Percentiles rank a stretch among this genome's conserved stretches.
These are phyloP conservation scores for Plasmodium falciparum DNA, from an alignment of 169 alveolate genomes.

Conservation along the genomic window DNA sequence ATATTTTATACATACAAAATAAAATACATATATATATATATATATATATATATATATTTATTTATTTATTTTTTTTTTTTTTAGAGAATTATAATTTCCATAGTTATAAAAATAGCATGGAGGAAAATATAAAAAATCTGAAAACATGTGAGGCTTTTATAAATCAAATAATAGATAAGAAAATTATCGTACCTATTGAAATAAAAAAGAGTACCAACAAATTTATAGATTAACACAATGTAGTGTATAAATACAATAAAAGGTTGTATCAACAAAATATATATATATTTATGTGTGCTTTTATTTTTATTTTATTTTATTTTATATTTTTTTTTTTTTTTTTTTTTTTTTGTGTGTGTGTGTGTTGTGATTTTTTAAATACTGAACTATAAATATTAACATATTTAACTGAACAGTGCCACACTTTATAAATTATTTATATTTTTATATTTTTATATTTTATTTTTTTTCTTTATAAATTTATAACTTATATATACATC, in stretches of 20 bases:
- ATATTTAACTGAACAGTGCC: background rate
- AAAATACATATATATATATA: background rate
- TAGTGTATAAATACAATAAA: background rate
- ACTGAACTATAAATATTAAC: background rate
- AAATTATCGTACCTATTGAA: constrained; percentile 41
- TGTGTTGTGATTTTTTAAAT: constrained; percentile 20
- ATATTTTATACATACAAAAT: background rate
- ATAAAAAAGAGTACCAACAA: constrained; percentile 7
- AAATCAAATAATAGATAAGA: constrained; percentile 18
- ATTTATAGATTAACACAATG: background rate
- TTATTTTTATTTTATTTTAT: background rate
- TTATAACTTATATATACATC: constrained; percentile 6
- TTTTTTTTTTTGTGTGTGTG: background rate
- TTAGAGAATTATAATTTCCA: constrained; percentile 51
- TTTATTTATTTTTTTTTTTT: background rate
- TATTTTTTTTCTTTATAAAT: background rate
- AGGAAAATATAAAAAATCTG: constrained; percentile 33
- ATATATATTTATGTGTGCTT: background rate
- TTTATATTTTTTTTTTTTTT: background rate
- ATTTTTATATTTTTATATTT: background rate
- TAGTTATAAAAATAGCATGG: constrained; percentile 34
- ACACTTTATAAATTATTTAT: background rate
- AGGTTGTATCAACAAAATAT: background rate
- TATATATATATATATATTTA: background rate
- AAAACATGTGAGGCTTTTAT: constrained; percentile 22